Evolutionary conservation across 495 filamentous ascomycete genomes (phyloP), one percentile per base, ranked within the genome.

Genomic region (Ascodesmis nigricans): DNA sequence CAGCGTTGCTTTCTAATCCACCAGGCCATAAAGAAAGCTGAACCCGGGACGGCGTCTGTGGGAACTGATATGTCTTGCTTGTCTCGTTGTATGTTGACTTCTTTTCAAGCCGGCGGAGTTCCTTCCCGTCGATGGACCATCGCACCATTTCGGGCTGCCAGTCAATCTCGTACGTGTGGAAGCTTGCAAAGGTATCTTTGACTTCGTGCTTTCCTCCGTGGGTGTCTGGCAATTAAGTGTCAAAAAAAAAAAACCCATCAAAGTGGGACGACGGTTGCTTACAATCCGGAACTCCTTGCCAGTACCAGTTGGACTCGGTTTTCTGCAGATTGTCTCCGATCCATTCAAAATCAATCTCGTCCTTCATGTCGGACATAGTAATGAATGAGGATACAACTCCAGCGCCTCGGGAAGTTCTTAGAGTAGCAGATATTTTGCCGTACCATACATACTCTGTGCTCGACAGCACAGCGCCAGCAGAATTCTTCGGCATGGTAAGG

Each of bases 351-450:
- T 97, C 87, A 49, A 97, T 91, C 55, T 97, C 87, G 49, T 97
- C 87, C 60, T 92, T 91, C 47, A 87, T 76, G 52, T 95, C 87
- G 21, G 73, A 75, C 46, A 93, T 65, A 43, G 95, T 60, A 53
- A 97, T 95, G 54, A 97, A 97, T 9, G 83, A 87, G 14, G 82
- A 81, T 3, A 97, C 80, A 21, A 95, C 87, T 60, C 87, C 87
- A 19, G 58, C 53, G 27, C 80, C 83, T 45, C 75, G 69, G 38
- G 74, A 76, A 4, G 79, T 83, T 66, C 82, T 91, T 55, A 97
- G 60, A 17, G 61, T 75, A 11, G 78, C 81, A 47, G 71, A 75
- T 42, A 95, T 69, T 55, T 75, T 91, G 49, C 87, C 87, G 53
- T 97, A 97, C 90, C 84, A 95, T 58, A 97, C 73, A 53, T 95